Evolutionary conservation across 2,329 filamentous ascomycete genomes (phyloP).

Genomic region (Sporothrix variecibatus): DNA sequence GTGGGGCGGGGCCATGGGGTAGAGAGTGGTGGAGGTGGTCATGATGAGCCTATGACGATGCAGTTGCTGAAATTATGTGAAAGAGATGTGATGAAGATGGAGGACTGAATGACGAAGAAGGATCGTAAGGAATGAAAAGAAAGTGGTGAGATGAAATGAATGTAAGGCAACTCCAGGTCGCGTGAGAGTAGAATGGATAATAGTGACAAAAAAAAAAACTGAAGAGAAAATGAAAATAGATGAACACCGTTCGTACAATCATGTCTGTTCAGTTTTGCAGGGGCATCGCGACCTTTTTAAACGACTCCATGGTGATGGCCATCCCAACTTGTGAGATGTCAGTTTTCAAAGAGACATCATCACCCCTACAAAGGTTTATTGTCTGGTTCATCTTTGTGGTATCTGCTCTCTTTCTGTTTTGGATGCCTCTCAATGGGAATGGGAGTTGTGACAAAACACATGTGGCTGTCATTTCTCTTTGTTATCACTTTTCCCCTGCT

Average conservation of each 20-base stretch:
- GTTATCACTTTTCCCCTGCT: not conserved
- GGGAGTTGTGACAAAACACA: not conserved
- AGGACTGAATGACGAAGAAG: not conserved
- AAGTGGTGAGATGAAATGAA: not conserved
- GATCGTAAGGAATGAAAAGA: not conserved
- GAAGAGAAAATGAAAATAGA: not conserved
- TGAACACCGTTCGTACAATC: not conserved
- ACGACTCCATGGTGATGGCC: not conserved
- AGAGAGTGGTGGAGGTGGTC: not conserved
- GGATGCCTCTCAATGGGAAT: not conserved
- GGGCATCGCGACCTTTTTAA: not conserved
- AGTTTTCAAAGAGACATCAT: not conserved
- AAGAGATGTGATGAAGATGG: too few species aligned
- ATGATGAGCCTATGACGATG: not conserved
- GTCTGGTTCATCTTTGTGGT: not conserved
- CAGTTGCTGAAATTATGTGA: not conserved
- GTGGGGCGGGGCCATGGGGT: not conserved
- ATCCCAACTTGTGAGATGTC: not conserved
- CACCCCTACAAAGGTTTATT: not conserved
- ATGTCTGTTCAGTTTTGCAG: not conserved
- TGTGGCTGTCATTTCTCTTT: not conserved
- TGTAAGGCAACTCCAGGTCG: slow-evolving; percentile 4
- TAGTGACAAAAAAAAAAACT: not conserved
- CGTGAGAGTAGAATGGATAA: not conserved
- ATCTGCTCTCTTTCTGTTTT: not conserved